Base-by-base conservation (phyloP, 2,329 filamentous ascomycete genomes). In the Ascocoryne sarcoides region DNA sequence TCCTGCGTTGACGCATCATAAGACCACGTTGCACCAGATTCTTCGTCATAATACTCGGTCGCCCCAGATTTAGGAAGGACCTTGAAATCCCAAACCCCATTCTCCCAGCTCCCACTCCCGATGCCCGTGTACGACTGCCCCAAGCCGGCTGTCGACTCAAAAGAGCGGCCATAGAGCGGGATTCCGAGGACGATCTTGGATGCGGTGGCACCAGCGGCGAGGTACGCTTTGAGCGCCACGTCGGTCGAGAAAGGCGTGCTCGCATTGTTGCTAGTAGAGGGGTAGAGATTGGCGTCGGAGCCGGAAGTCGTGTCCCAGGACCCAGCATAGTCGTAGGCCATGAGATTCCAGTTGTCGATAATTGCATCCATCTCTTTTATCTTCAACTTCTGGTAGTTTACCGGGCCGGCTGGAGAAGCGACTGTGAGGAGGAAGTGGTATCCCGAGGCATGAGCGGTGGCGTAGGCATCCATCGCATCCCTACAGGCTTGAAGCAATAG, bases 81-180 rank as follows among this genome's bases (percentile, higher is more conserved):
- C 64, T 89, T 92, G 69, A 84, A 92, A 58, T 93, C 84, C 76
- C 81, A 90, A 2, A 87, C 67, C 0, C 83, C 83, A 14, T 69
- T 65, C 62, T 92, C 84, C 77, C 79, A 90, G 39, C 69, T 78
- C 0, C 84, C 84, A 14, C 29, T 21, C 15, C 37, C 23, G 20
- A 41, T 26, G 17, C 83, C 82, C 3, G 54, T 69, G 62, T 70
- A 92, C 0, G 71, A 42, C 45, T 71, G 61, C 7, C 85, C 86
- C 1, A 80, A 70, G 0, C 84, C 84, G n/a, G 66, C 60, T 0
- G 86, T 82, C 26, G 67, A 61, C 35, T 69, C 62, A 54, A 90
- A 92, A 0, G 79, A 67, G 16, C 83, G 79, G 1, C 85, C 86
- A 57, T 92, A 92, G 5, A 93, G 66, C 0, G 87, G 85, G 71